Evolutionary conservation across 164 flowering plant genomes (phyloP), one percentile per base, ranked within the genome.

Genomic region (Kingdonia uniflora): DNA sequence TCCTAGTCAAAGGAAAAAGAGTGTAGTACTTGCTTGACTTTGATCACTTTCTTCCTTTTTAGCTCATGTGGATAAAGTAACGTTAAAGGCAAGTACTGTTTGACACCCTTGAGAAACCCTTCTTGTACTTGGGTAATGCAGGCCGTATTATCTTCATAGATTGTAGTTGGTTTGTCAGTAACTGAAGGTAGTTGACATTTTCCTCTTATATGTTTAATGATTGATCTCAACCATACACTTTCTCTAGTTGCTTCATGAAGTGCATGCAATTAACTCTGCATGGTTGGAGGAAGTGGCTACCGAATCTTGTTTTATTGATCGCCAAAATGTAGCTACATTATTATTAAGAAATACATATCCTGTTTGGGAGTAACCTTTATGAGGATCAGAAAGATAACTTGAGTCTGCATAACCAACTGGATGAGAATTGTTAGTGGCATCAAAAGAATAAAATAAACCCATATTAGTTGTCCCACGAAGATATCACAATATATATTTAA

Each of bases 41-140:
- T 13, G 22, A 51, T 51, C 2, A 41, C 44, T 7, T 35, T 1
- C 25, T 49, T 54, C n/a, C 60, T 50, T 13, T 64, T 25, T 5
- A 60, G 60, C n/a, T 69, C 57, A 60, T 64, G 61, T 0, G 63
- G 51, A 29, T 25, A 59, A 33, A 68, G 57, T 11, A 60, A 52
- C 20, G 64, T 64, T 26, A 29, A 55, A 29, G 33, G 21, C 23
- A 61, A 60, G 29, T 69, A 53, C 20, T 69, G 61, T 46, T 20
- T 51, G 13, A 60, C 72, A 19, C 60, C 49, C 47, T 69, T 61
- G 12, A 65, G 56, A 21, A 56, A 61, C 11, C 62, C 55, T n/a
- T 19, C 51, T 6, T 42, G 51, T 11, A 61, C n/a, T 57, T 66
- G 58, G 2, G 56, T 44, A 20, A 66, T 46, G 17, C 65, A 56